Base-by-base conservation (phyloP, 2,329 filamentous ascomycete genomes). In the Endoconidiophora laricicola region DNA sequence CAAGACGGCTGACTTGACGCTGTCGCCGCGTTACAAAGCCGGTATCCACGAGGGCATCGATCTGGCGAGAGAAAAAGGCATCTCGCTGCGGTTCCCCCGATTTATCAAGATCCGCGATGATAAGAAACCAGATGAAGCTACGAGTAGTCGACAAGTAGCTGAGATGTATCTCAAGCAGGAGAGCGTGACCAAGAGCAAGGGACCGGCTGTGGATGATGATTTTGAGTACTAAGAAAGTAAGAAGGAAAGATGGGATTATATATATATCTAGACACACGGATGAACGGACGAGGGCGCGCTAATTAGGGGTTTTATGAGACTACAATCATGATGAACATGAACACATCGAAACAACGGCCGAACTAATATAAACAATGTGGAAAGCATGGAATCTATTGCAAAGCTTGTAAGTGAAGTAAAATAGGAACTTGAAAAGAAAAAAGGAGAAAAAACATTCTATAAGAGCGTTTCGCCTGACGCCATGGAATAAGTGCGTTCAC, bases 151-250 rank as follows among this genome's bases (percentile, higher is more conserved):
- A 46, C 85, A 91, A 66, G 84, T 98, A 46, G 88, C 87, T 0
- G 91, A 96, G 65, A 94, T 98, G 90, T 98, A 96, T 67, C 74
- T 81, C 57, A 88, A 85, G 67, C 91, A 98, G 69, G 90, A 96
- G 69, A 85, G 82, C 57, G 86, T 94, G 46, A 69, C 77, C 10
- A 93, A 91, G 71, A 86, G 70, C 52, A 94, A 94, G 69, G 84
- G 82, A 0, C 85, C 86, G 3, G 73, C 81, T 44, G 88, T 88
- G 50, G 91, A 98, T 70, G 90, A 96, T 67, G 88, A 96, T 64
- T 98, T 95, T 66, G 91, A 98, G 70, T 98, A 98, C 67, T 98
- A 65, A 55, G 22, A 10, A 33, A 33, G 12, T 33, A 5, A 10
- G 12, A 33, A 33, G 38, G 10, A n/a, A 23, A 22, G 29, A 39